Evolutionary conservation across 768 basidiomycete species (phyloP).

Genomic region (Xerocomus brunneocitrinus): DNA sequence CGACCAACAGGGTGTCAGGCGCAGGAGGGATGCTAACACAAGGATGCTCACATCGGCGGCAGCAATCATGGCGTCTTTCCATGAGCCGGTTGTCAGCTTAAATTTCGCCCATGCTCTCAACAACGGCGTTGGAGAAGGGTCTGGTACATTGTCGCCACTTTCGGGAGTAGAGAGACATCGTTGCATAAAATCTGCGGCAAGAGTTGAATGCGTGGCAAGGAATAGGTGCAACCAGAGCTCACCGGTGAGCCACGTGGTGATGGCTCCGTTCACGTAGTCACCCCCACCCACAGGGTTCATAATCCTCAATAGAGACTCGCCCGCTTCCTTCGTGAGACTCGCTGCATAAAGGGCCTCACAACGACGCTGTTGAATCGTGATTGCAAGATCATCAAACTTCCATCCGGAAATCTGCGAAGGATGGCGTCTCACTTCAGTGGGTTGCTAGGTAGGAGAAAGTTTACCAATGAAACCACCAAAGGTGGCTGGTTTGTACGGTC

Average conservation of each 20-base stretch:
- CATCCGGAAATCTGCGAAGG: conserved; percentile 2
- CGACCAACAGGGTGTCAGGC: neutral
- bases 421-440: neutral
- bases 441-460: no score
- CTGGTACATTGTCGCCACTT: neutral
- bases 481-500: neutral
- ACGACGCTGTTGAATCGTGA: neutral
- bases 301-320: neutral
- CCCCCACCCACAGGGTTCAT: neutral
- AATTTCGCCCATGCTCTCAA: conserved; percentile 6
- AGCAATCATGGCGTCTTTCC: conserved; percentile 3
- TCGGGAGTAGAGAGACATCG: neutral
- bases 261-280: neutral
- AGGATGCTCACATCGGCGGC: neutral
- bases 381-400: conserved; percentile 1
- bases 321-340: neutral
- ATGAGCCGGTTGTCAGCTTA: neutral
- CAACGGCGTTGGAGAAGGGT: neutral
- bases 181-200: neutral
- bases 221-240: neutral
- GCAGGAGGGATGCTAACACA: neutral
- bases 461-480: conserved; percentile 5
- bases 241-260: neutral
- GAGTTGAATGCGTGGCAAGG: neutral
- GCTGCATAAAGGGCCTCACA: neutral